Conservation (phyloP, 2,329 filamentous ascomycete genomes). For the Aureobasidium musti region DNA sequence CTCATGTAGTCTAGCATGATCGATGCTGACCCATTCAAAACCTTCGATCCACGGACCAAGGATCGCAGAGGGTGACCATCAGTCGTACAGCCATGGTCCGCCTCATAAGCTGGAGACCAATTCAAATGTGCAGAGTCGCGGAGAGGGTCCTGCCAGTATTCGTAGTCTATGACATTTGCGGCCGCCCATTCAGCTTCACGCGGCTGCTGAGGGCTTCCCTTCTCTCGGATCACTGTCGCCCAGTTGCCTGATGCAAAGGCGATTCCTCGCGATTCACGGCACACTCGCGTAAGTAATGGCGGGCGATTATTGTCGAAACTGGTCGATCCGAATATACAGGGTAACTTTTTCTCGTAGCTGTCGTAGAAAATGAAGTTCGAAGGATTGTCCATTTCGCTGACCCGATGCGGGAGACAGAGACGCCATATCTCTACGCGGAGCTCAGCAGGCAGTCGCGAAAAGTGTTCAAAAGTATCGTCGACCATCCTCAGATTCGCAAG, state of each 20-base stretch:
- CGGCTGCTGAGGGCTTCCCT: neutral
- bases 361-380: neutral
- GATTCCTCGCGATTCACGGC: slow-evolving; percentile 28
- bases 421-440: slow-evolving; percentile 31
- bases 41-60: slow-evolving; percentile 12
- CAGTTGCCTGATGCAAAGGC: slow-evolving; percentile 19
- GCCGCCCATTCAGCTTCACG: neutral
- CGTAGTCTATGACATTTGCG: neutral
- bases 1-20: slow-evolving; percentile 11
- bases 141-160: neutral
- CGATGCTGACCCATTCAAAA: slow-evolving; percentile 16
- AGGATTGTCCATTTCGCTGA: slow-evolving; percentile 27
- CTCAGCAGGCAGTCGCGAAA: slow-evolving; percentile 30
- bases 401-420: slow-evolving; percentile 31
- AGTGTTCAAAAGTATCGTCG: slow-evolving; percentile 28
- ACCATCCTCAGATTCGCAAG: neutral
- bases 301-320: slow-evolving; percentile 21
- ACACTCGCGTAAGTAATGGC: slow-evolving; percentile 30
- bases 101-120: neutral
- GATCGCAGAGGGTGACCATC: slow-evolving; percentile 3
- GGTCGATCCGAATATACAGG: slow-evolving; percentile 21
- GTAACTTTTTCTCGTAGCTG: neutral
- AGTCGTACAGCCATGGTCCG: neutral
- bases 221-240: too few relatives aligned
- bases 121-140: slow-evolving; percentile 21